These are phyloP conservation scores for Sphenostylis stenocarpa DNA, from an alignment of 306 rosid genomes.

Conservation along the genomic window DNA sequence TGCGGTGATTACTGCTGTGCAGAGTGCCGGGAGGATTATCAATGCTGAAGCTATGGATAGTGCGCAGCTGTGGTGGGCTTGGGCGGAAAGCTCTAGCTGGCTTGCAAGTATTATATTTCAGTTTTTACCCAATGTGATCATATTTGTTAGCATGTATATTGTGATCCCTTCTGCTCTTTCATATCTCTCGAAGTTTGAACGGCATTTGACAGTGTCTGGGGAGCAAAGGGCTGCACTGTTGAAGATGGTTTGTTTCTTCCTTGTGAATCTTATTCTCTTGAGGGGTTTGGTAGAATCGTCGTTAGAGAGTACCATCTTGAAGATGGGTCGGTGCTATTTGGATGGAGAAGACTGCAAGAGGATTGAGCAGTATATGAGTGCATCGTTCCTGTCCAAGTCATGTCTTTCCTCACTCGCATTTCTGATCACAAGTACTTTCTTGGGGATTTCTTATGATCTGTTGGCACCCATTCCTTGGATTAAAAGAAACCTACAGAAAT, in stretches of 20 bases:
- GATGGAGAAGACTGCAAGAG: conserved; percentile 97
- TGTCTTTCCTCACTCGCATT: conserved; percentile 98
- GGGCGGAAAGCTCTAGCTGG: conserved; percentile 96
- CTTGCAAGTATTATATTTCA: conserved; percentile 87
- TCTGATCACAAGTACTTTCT: conserved; percentile 83
- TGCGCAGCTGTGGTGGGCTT: conserved; percentile 85
- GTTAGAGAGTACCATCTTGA: conserved; percentile 71
- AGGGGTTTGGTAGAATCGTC: conserved; percentile 91
- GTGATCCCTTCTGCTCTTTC: conserved; percentile 90
- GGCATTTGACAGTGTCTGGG: conserved; percentile 92
- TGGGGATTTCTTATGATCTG: conserved; percentile 94
- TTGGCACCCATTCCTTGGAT: conserved; percentile 98
- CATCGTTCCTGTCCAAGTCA: conserved; percentile 83
- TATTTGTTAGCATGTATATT: conserved; percentile 91
- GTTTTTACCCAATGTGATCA: conserved; percentile 85
- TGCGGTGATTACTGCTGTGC: conserved; percentile 78
- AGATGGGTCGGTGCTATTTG: conserved; percentile 93
- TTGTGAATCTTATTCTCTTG: conserved; percentile 88
- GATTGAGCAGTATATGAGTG: conserved; percentile 96
- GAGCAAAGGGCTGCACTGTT: conserved; percentile 91
- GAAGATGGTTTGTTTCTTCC: conserved; percentile 98
- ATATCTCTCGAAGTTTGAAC: conserved; percentile 85
- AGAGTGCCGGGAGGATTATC: conserved; percentile 84
- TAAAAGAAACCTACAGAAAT: conserved; percentile 71
- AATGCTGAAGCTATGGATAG: conserved; percentile 95